Evolutionary conservation across 768 basidiomycete genomes (phyloP).

Genomic region (Dioszegia crocea): DNA sequence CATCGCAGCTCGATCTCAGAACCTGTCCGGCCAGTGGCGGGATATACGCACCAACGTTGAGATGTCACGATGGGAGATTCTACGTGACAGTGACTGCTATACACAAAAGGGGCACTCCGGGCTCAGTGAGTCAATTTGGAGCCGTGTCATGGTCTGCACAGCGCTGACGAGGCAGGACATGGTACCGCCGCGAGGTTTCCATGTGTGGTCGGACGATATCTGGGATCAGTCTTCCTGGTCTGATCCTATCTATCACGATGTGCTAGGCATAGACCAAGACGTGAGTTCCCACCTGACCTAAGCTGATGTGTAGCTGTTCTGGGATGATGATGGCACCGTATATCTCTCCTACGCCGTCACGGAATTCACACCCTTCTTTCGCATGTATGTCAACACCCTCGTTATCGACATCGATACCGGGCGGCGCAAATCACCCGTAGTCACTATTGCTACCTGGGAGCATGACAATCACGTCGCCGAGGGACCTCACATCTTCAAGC

Average conservation of each 20-base stretch:
- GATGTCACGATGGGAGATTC: background rate
- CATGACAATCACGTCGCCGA: constrained; percentile 26
- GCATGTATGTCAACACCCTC: background rate
- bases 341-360: constrained; percentile 13
- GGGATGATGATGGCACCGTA: constrained; percentile 24
- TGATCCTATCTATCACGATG: constrained; percentile 19
- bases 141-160: too few relatives aligned
- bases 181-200: constrained; percentile 8
- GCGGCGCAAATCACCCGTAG: background rate
- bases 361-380: background rate
- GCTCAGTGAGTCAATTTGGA: too few relatives aligned
- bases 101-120: background rate
- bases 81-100: background rate
- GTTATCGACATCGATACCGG: constrained; percentile 12
- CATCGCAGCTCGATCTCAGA: background rate
- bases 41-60: background rate
- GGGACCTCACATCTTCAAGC: constrained; percentile 40
- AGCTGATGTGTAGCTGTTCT: constrained; percentile 20
- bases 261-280: constrained; percentile 21
- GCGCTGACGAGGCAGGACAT: background rate
- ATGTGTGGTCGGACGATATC: constrained; percentile 21
- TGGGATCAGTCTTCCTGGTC: constrained; percentile 19
- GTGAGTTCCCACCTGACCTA: constrained; percentile 5
- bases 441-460: background rate
- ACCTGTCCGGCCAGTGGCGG: background rate